Evolutionary conservation across 2,329 filamentous ascomycete genomes (phyloP), one percentile per base, ranked within the genome.

Genomic region (Colletotrichum eremochloae): DNA sequence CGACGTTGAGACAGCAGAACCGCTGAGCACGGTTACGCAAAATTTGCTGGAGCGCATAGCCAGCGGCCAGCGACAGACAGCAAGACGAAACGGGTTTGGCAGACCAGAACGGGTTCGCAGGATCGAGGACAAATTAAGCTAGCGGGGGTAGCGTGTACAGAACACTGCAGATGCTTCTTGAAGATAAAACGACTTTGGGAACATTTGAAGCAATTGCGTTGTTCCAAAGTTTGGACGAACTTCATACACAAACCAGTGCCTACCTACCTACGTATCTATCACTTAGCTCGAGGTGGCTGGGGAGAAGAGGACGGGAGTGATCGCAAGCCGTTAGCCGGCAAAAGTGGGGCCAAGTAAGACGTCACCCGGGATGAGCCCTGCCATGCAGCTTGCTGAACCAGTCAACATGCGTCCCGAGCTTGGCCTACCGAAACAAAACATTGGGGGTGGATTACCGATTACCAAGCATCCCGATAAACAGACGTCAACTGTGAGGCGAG

Each of bases 371-470:
- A 36, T 56, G 56, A 57, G 29, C 67, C 31, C 38, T 52, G 62
- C 20, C 50, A 24, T 48, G 36, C 20, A 36, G 44, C 29, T 12
- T 33, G 42, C 60, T 56, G 64, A n/a, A 42, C 46, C 58, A 44
- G 24, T 36, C 50, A 53, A 50, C 36, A 68, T 50, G 68, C 57
- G 68, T 63, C 55, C 48, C 50, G 7, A 12, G n/a, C 52, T 20
- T 8, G 48, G 24, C 15, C 24, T 36, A 38, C 63, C 55, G 56
- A 57, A 50, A 44, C 57, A 24, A 42, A 20, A 31, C 42, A 56
- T 42, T 20, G 50, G 40, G 44, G 29, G n/a, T 33, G 42, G 65
- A 72, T 72, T 72, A 72, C 69, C 69, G 65, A 72, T 72, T 72
- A 72, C 69, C 69, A 72, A 72, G 65, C 69, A 58, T 31, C 58